phyloP scores from a whole-genome alignment of 2,329 filamentous ascomycete genomes.

The Sporothrix curviconia region DNA sequence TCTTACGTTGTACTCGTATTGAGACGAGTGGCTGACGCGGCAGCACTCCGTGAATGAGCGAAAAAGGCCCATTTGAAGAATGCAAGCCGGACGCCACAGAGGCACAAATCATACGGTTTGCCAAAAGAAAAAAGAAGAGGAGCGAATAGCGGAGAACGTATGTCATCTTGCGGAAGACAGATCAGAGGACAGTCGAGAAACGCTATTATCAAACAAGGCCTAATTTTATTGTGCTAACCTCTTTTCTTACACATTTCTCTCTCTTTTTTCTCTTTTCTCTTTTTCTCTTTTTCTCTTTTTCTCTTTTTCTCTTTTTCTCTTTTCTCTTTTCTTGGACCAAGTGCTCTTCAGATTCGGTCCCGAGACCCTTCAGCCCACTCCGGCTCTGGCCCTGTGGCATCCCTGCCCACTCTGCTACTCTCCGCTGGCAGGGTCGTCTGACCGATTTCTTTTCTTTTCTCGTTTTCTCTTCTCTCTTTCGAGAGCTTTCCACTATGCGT shows the following conservation, averaged over 20 bases:
- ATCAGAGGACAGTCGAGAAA: neutral
- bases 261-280: neutral
- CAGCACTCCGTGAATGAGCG: neutral
- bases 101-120: neutral
- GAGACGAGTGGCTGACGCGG: neutral
- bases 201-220: neutral
- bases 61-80: neutral
- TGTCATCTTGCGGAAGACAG: neutral
- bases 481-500: too few relatives aligned
- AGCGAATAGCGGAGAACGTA: neutral
- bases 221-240: neutral
- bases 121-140: neutral
- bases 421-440: too few relatives aligned
- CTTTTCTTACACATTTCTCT: neutral
- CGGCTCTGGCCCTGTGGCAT: too few relatives aligned
- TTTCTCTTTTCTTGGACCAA: too few relatives aligned
- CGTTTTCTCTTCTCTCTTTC: too few relatives aligned
- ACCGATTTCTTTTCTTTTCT: too few relatives aligned
- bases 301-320: neutral
- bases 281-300: neutral
- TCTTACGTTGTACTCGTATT: neutral
- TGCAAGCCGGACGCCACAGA: neutral
- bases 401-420: too few relatives aligned
- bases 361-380: too few relatives aligned
- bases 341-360: too few relatives aligned